These are phyloP conservation scores for Kockovaella imperatae DNA, from an alignment of 768 basidiomycete species.

Conservation along the genomic window DNA sequence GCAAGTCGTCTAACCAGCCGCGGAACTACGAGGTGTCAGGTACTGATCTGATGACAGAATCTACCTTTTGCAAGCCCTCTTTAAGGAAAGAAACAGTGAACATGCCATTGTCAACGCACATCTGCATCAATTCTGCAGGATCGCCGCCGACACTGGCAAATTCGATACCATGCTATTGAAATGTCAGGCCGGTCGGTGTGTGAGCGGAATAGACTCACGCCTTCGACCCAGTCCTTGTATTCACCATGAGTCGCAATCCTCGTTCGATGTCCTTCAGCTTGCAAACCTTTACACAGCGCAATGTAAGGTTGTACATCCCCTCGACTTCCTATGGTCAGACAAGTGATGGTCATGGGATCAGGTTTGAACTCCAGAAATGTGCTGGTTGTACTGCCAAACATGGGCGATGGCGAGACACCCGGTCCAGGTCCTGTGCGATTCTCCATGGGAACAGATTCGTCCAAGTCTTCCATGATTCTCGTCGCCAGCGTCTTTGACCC, in stretches of 20 bases:
- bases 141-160: constrained; percentile 92
- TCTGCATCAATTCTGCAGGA: constrained; percentile 93
- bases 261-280: constrained; percentile 62
- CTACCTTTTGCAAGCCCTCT: constrained; percentile 77
- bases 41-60: neutral
- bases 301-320: constrained; percentile 99
- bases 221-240: constrained; percentile 90
- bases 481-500: constrained; percentile 51
- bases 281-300: constrained; percentile 71
- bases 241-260: constrained; percentile 93
- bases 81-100: constrained; percentile 93
- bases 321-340: constrained; percentile 89
- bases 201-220: constrained; percentile 53
- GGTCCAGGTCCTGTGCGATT: constrained; percentile 2
- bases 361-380: constrained; percentile 97
- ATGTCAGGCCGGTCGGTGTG: neutral
- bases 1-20: constrained; percentile 92
- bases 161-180: constrained; percentile 78
- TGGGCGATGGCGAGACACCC: constrained; percentile 49
- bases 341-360: constrained; percentile 77
- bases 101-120: constrained; percentile 96
- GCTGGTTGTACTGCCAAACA: constrained; percentile 93
- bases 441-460: constrained; percentile 47
- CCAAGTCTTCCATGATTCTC: constrained; percentile 77
- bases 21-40: constrained; percentile 59